These are phyloP conservation scores for Dothideomycetidae sp. DNA, from an alignment of 2,329 filamentous ascomycete genomes.

Conservation along the genomic window DNA sequence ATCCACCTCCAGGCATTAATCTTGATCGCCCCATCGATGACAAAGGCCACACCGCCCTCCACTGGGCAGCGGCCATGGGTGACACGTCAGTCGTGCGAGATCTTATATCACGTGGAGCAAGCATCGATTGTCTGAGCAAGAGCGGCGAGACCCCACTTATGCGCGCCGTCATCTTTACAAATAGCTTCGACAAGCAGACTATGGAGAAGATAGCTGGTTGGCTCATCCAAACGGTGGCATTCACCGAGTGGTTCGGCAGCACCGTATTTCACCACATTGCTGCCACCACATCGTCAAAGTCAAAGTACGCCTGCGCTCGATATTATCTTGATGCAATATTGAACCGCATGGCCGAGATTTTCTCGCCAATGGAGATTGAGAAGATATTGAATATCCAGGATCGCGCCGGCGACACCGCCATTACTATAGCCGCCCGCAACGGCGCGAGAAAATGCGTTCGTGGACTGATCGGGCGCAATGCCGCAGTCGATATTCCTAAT, in stretches of 20 bases:
- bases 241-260: constrained; percentile 63
- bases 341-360: constrained; percentile 68
- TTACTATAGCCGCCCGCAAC: constrained; percentile 75
- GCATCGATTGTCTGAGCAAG: constrained; percentile 50
- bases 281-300: constrained; percentile 69
- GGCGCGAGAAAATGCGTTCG: constrained; percentile 63
- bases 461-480: constrained; percentile 58
- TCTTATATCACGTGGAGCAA: constrained; percentile 66
- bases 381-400: constrained; percentile 71
- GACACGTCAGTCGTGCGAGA: constrained; percentile 84
- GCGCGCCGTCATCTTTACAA: constrained; percentile 88
- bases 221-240: constrained; percentile 66
- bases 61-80: constrained; percentile 97
- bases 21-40: constrained; percentile 88
- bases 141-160: constrained; percentile 76
- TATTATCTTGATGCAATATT: constrained; percentile 90
- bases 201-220: constrained; percentile 76
- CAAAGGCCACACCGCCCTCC: constrained; percentile 80
- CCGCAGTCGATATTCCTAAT: constrained; percentile 71
- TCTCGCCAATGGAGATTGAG: constrained; percentile 62
- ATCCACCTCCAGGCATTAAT: constrained; percentile 74
- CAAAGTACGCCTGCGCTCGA: constrained; percentile 74
- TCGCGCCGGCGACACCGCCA: constrained; percentile 77
- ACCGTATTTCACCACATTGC: constrained; percentile 93
- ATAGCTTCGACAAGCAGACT: constrained; percentile 86